Base-by-base conservation (phyloP, 495 filamentous ascomycete species). In the Talaromyces stipitatus region DNA sequence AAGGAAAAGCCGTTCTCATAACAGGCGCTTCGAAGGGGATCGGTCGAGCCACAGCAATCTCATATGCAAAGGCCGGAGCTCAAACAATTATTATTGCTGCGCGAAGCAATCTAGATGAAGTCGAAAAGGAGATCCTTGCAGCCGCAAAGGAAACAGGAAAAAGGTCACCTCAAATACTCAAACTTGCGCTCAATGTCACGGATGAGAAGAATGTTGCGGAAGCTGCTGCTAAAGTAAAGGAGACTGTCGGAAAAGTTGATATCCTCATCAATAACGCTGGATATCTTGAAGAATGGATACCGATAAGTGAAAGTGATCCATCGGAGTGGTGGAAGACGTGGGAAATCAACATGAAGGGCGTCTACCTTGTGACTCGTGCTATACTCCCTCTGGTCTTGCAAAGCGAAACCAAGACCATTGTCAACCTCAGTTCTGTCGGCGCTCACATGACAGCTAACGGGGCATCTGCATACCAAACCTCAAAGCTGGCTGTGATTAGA, bases 191-290 rank as follows among this genome's bases (percentile, higher is more conserved):
- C 3, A 78, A 82, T 60, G 73, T 81, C 12, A 65, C 71, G 7
- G 66, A 68, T 38, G 56, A 60, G 18, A 61, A 63, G 2, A 69
- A 61, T 51, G 74, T 80, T 4, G 67, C 66, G 1, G 58, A 54
- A 0, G 70, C 69, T 0, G 72, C 65, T 4, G 52, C 63, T 4
- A 29, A 65, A 9, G 60, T 70, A 3, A 66, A 69, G 20, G 27
- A 66, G 32, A 41, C 47, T 0, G 69, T 74, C 43, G 72, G 72
- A 3, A 61, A 64, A 1, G 56, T 83, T 0, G 80, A 85, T 50
- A 72, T 84, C 36, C 61, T 84, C 14, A 66, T 84, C 58, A 82
- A 81, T 61, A 83, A 84, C 48, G 79, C 81, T 0, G 82, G 74
- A 16, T 60, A 64, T 32, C 60, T 78, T 11, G 68, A 72, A 23